These are phyloP conservation scores for Elsinoe australis DNA, from an alignment of 2,329 filamentous ascomycete species.

Conservation along the genomic window DNA sequence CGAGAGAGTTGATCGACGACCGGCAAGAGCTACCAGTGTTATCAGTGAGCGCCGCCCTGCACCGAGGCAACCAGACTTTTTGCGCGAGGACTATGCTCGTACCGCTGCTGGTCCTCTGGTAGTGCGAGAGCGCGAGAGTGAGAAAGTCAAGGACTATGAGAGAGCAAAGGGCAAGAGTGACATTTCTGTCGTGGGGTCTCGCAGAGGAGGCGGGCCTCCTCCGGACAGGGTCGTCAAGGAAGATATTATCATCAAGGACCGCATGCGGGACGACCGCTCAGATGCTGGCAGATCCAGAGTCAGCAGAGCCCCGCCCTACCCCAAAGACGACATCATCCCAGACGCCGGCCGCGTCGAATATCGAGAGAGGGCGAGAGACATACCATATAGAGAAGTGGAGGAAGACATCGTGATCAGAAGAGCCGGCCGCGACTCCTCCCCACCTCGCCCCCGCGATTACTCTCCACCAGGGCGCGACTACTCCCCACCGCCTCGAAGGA, in stretches of 20 bases:
- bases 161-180: slow-evolving; percentile 14
- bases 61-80: slow-evolving; percentile 42
- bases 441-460: too few relatives aligned
- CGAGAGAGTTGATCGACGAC: slow-evolving; percentile 26
- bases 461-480: too few relatives aligned
- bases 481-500: slow-evolving; percentile 15
- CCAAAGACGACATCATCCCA: slow-evolving; percentile 7
- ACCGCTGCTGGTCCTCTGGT: slow-evolving; percentile 39
- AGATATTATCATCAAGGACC: slow-evolving; percentile 34
- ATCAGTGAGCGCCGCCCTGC: slow-evolving; percentile 28
- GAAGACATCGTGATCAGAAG: slow-evolving; percentile 23
- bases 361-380: slow-evolving; percentile 5
- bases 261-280: slow-evolving; percentile 17
- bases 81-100: slow-evolving; percentile 44
- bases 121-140: slow-evolving; percentile 38
- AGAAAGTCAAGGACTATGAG: slow-evolving; percentile 32
- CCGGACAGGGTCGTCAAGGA: slow-evolving; percentile 35
- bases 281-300: slow-evolving; percentile 7
- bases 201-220: slow-evolving; percentile 19
- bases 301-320: slow-evolving; percentile 6
- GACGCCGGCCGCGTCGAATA: slow-evolving; percentile 6
- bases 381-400: slow-evolving; percentile 17
- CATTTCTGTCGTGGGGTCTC: slow-evolving; percentile 15
- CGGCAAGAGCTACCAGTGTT: slow-evolving; percentile 25
- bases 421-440: too few relatives aligned